Evolutionary conservation across 352 stramenopile genomes (phyloP), one percentile per base, ranked within the genome.

Genomic region (Phytophthora multivora): DNA sequence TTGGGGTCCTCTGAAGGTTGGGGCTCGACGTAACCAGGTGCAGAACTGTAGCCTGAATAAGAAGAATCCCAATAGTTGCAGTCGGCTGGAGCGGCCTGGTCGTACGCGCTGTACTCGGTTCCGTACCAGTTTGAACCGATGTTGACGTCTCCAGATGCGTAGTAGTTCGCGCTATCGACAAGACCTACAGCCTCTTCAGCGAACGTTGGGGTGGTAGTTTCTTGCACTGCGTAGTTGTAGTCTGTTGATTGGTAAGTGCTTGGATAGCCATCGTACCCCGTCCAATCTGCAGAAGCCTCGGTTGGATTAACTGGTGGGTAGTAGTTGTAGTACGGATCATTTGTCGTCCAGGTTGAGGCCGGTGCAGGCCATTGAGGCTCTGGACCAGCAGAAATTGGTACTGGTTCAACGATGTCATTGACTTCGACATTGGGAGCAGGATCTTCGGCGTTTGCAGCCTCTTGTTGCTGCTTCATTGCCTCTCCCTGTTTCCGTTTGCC

Each of bases 91-190:
- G 39, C 56, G 1, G 60, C 52, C 35, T 63, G 62, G 15, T 75
- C 59, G 53, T 77, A 73, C n/a, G 33, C 35, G 39, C 52, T 69
- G 53, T 68, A 71, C 25, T 62, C 65, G 7, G 63, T 51, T 33
- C 64, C 69, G 35, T 63, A 73, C 57, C 56, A 62, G 9, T 72
- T 63, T 4, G 61, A 56, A 16, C 10, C 47, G 23, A 57, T 61
- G 31, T 11, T 48, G 9, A 16, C 54, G n/a, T 13, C 45, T 31
- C 38, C 50, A 41, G 39, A 59, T 15, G 50, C 45, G 31, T 63
- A 73, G 45, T 73, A 73, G n/a, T 39, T 60, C 2, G 11, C 39
- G 26, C 66, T 73, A 52, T 73, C 60, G 35, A 70, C 66, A 5
- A 73, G 65, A 26, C 38, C 4, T 40, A 16, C n/a, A 8, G 28